These are phyloP conservation scores for Huntiella bhutanensis DNA, from an alignment of 2,329 filamentous ascomycete genomes.

Conservation along the genomic window DNA sequence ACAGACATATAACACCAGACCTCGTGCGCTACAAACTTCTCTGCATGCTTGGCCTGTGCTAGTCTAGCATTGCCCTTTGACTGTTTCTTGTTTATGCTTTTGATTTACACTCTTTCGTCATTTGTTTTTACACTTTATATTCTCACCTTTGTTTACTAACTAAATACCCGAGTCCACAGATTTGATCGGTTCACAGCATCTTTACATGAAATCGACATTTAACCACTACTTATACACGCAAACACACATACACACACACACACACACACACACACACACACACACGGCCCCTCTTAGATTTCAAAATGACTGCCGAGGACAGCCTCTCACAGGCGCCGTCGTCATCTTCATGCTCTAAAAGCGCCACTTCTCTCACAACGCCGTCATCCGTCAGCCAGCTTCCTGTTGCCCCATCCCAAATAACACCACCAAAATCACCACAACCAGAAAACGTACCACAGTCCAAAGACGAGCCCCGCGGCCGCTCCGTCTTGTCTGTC, in stretches of 20 bases:
- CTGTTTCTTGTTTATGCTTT: too few relatives aligned
- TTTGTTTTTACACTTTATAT: too few relatives aligned
- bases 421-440: background rate
- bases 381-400: background rate
- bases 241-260: background rate
- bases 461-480: background rate
- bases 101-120: too few relatives aligned
- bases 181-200: too few relatives aligned
- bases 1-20: too few relatives aligned
- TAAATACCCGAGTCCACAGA: too few relatives aligned
- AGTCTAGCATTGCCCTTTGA: too few relatives aligned
- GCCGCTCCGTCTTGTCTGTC: background rate
- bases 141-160: too few relatives aligned
- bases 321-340: background rate
- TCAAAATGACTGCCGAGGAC: background rate
- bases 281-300: background rate
- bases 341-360: background rate
- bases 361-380: background rate
- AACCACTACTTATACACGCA: background rate
- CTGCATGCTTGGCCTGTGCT: too few relatives aligned
- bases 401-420: background rate
- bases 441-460: slow-evolving; percentile 2
- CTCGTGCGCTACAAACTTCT: too few relatives aligned
- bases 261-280: background rate
- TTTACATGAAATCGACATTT: too few relatives aligned